Evolutionary conservation across 1,284 basidiomycete species (phyloP), one percentile per base, ranked within the genome.

Genomic region (Entoloma clypeatum): DNA sequence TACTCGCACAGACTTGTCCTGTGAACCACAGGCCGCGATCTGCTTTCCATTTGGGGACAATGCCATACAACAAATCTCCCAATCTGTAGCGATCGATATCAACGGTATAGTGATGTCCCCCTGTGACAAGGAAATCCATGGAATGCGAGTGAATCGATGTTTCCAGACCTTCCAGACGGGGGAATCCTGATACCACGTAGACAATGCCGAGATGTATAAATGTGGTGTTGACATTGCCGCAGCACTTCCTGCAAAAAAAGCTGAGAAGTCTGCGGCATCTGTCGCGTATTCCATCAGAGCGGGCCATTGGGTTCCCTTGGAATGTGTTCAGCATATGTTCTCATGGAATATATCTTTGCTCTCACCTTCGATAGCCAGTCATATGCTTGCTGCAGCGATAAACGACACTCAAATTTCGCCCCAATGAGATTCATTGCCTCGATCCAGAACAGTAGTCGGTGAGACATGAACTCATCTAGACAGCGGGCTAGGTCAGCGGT

Each of bases 321-420:
- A 30, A 30, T 13, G 8, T 17, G 2, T 30, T 30, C 18, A 30
- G n/a, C 14, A 30, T 3, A 30, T 14, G 8, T 7, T 14, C 18
- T 30, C 18, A 7, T 13, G 2, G 3, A 2, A 30, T 14, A 3
- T 7, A 2, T 30, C 18, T 30, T 13, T 33, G 8, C 19, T 0
- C 39, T 40, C 33, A 40, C 39, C 30, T 18, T 40, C 30, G 19
- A 32, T 18, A 25, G n/a, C 39, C 39, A 40, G 9, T 28, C 14
- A 16, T 40, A 19, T 19, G 39, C 39, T 22, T 40, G 9, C 16
- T 33, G 27, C 29, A 40, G 13, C 29, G 16, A 40, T 32, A 11
- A 14, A 18, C 16, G 1, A 40, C 39, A 40, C 29, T 33, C 39
- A 14, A n/a, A 18, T 19, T 33, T 33, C 6, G 30, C 21, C n/a